Conservation (phyloP, 768 basidiomycete species). For the Pilatotrama ljubarskyi region DNA sequence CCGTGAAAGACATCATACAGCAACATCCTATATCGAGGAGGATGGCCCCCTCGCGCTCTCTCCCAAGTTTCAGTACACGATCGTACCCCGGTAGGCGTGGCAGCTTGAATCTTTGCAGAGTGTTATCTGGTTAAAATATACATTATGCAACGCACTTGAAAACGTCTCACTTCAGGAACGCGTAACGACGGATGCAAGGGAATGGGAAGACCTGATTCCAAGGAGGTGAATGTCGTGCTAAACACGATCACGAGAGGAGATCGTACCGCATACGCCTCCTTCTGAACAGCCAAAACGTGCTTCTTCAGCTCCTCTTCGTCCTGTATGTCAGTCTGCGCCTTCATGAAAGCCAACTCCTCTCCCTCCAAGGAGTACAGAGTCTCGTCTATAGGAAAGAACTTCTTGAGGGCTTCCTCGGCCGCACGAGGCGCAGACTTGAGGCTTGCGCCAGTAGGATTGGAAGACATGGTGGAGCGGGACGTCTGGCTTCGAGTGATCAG, state of each 20-base stretch:
- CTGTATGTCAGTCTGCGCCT: conserved; percentile 28
- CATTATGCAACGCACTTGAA: too few species aligned
- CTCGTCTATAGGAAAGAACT: conserved; percentile 10
- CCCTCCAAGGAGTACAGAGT: conserved; percentile 14
- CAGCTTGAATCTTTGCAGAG: conserved; percentile 2
- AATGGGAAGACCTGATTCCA: conserved; percentile 22
- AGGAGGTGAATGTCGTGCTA: background rate
- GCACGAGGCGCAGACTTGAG: too few species aligned
- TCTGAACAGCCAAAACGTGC: conserved; percentile 30
- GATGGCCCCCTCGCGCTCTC: conserved; percentile 5
- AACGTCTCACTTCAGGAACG: conserved; percentile 17
- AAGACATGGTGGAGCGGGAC: too few species aligned
- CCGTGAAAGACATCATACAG: background rate
- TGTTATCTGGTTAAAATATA: too few species aligned
- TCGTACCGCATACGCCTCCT: conserved; percentile 28
- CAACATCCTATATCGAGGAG: conserved; percentile 20
- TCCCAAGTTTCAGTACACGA: background rate
- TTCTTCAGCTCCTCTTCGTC: conserved; percentile 31
- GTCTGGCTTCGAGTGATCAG: too few species aligned
- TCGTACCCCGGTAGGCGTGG: conserved; percentile 18
- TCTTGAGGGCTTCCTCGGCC: too few species aligned
- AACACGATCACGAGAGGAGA: background rate
- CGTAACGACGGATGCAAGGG: conserved; percentile 26
- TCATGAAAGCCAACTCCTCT: conserved; percentile 16
- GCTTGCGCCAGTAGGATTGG: too few species aligned